Percentiles rank a stretch among this genome's conserved stretches.
Evolutionary conservation across 495 filamentous ascomycete species (phyloP).

Genomic region (Xylaria scruposa): DNA sequence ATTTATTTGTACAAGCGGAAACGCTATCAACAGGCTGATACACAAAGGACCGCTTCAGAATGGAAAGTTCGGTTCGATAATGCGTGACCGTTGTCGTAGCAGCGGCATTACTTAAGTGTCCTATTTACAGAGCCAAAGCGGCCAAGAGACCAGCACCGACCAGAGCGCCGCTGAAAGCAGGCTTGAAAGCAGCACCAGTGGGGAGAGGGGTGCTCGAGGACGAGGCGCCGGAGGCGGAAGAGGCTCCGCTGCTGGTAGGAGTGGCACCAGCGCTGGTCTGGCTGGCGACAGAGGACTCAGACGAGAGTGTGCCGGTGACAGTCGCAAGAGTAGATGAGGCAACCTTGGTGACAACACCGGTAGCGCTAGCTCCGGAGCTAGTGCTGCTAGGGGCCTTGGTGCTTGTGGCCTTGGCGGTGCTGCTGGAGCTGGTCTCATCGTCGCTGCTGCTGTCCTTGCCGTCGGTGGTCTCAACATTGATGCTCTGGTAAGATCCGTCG

Average conservation of each 20-base stretch:
- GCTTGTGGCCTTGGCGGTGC: constrained; percentile 33
- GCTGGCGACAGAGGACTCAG: constrained; percentile 12
- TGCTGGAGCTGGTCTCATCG: constrained; percentile 52
- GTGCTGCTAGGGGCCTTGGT: constrained; percentile 35
- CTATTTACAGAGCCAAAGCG: constrained; percentile 36
- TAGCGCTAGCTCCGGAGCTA: constrained; percentile 34
- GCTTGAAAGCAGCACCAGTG: constrained; percentile 33
- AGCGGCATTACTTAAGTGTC: constrained; percentile 30
- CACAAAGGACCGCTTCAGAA: constrained; percentile 34
- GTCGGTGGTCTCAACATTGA: constrained; percentile 73
- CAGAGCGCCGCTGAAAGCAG: constrained; percentile 36
- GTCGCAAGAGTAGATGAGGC: constrained; percentile 23
- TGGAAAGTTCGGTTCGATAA: constrained; percentile 37
- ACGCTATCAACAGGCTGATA: background rate
- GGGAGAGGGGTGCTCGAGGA: background rate
- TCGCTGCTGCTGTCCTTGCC: constrained; percentile 53
- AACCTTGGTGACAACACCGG: constrained; percentile 27
- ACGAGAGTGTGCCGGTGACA: constrained; percentile 33
- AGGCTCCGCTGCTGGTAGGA: constrained; percentile 1
- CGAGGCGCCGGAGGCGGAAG: constrained; percentile 25
- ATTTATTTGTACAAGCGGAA: constrained; percentile 34
- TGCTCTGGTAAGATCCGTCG: constrained; percentile 76
- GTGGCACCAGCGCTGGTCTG: constrained; percentile 2
- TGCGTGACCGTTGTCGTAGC: constrained; percentile 35
- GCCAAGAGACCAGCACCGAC: constrained; percentile 37